Evolutionary conservation across 2,329 filamentous ascomycete species (phyloP), one percentile per base, ranked within the genome.

Genomic region (Teratosphaeriaceae sp.): DNA sequence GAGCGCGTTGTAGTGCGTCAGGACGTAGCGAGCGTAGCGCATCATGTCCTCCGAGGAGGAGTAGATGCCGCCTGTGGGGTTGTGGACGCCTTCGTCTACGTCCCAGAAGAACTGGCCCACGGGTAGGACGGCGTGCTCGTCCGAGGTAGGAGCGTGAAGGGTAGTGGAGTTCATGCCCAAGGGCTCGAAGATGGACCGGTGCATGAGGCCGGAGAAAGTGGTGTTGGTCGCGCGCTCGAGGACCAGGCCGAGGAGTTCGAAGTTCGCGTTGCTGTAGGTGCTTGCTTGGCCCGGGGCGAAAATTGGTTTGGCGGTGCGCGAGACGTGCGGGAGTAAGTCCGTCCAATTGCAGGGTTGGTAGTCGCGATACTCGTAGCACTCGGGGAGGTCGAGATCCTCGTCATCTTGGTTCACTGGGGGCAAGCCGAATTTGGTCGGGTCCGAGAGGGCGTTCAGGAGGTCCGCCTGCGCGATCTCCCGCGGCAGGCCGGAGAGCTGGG

Each of bases 11-110:
- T 64, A 57, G 30, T 68, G 60, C 0, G 57, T 63, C 16, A 73
- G 50, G 6, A 71, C 49, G 41, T 69, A 67, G 15, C 69, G 63
- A 0, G 72, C 52, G 42, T 63, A 72, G 16, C 61, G 65, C n/a
- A 63, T 67, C 44, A 73, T 49, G 36, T 72, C 69, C 1, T 42
- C 48, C 3, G 65, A 56, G 1, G 62, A 63, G 29, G 58, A 63
- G 56, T 69, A 73, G 22, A 72, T 62, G 1, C 67, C 69, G 7
- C 69, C 69, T 0, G 67, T 67, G 2, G 69, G 69, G 13, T 57
- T 63, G 39, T 69, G 64, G 1, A 70, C 56, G 2, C 69, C 68
- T 38, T 60, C 56, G 12, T 70, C 61, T 1, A 66, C 52, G 39
- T 64, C 67, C 66, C 66, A 70, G 50, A 62, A 68, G 13, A 63